Evolutionary conservation across 306 rosid genomes (phyloP).

Genomic region (Gastrolobium villosum): DNA sequence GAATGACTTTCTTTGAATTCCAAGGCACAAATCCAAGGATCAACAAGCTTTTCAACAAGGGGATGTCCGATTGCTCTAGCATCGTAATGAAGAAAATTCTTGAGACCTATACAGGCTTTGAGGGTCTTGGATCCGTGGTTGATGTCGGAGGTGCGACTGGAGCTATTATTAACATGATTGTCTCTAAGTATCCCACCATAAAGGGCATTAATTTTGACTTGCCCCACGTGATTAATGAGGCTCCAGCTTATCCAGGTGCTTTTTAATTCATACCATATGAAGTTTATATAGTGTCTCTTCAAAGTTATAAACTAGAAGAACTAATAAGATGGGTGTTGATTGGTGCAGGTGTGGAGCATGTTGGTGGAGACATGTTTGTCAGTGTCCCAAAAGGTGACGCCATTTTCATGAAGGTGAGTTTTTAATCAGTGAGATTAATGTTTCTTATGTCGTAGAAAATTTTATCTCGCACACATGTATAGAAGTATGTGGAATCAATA

Average conservation of each 20-base stretch:
- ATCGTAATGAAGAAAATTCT: neutral
- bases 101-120: neutral
- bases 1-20: conserved; percentile 8
- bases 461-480: too few species aligned
- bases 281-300: neutral
- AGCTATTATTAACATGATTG: conserved; percentile 66
- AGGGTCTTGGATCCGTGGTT: conserved; percentile 61
- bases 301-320: too few species aligned
- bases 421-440: neutral
- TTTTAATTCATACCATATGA: neutral
- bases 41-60: conserved; percentile 37
- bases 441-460: too few species aligned
- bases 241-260: conserved; percentile 70
- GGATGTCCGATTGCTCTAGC: neutral
- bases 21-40: conserved; percentile 22
- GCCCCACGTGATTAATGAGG: conserved; percentile 80
- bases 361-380: conserved; percentile 86
- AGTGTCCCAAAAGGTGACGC: conserved; percentile 83
- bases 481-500: too few species aligned
- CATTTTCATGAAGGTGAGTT: conserved; percentile 83
- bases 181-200: conserved; percentile 73
- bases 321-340: neutral
- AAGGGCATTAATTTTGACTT: conserved; percentile 80
- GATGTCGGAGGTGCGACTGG: conserved; percentile 87
- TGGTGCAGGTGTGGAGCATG: conserved; percentile 75